These are phyloP conservation scores for Hyphopichia wangnamkhiaoensis DNA, from an alignment of 1,139 yeast genomes.

Conservation along the genomic window DNA sequence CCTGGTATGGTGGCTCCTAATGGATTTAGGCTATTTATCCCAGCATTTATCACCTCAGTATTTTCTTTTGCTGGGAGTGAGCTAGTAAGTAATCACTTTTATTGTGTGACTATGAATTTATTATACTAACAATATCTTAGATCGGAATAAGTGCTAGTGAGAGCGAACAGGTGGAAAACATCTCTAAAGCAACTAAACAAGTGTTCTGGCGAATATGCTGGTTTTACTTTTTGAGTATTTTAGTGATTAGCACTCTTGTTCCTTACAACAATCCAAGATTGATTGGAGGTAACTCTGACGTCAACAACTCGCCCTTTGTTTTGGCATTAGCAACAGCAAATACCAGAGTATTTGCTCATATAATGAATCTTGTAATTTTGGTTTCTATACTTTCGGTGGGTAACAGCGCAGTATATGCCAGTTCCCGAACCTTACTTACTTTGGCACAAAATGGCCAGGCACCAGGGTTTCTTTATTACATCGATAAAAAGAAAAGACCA, in stretches of 20 bases:
- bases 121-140: background rate
- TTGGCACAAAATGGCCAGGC: constrained; percentile 29
- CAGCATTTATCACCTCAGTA: constrained; percentile 45
- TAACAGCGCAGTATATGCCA: constrained; percentile 29
- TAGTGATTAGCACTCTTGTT: constrained; percentile 8
- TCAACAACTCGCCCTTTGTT: constrained; percentile 8
- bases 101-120: background rate
- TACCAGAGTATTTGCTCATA: constrained; percentile 23
- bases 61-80: constrained; percentile 48
- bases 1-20: constrained; percentile 54
- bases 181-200: constrained; percentile 9
- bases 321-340: constrained; percentile 12
- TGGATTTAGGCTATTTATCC: constrained; percentile 45
- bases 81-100: constrained; percentile 28
- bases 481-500: constrained; percentile 30
- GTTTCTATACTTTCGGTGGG: constrained; percentile 30
- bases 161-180: constrained; percentile 4
- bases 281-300: background rate
- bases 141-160: constrained; percentile 42
- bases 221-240: constrained; percentile 9
- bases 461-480: constrained; percentile 25
- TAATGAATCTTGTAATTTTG: constrained; percentile 30
- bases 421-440: constrained; percentile 27
- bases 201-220: constrained; percentile 9
- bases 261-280: constrained; percentile 10